Base-by-base conservation (phyloP, 805 yeast species). In the Ogataea nonfermentans region DNA sequence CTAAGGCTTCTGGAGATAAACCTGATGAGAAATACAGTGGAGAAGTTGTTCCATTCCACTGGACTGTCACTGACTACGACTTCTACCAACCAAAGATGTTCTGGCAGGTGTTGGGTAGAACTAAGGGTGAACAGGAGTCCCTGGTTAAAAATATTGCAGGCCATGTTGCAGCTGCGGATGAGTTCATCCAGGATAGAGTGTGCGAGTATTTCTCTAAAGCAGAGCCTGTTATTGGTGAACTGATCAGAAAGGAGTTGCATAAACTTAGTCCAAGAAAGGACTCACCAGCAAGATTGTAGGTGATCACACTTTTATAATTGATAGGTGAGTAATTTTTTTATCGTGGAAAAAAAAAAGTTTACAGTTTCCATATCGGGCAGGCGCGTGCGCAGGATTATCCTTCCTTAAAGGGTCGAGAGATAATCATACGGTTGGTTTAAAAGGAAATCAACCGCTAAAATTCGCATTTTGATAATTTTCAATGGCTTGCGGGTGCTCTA, bases 61-160 rank as follows among this genome's bases (percentile, higher is more conserved):
- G 96, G 96, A 73, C 75, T 41, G 76, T 76, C 40, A 67, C 74
- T 19, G 87, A 77, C 44, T 67, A 68, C 50, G 96, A 90, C 67
- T 90, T 68, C 62, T 74, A 65, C 48, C 96, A 90, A 69, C 84
- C 96, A 35, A 70, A 81, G 46, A 79, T 63, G 24, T 74, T 90
- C 55, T 91, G 88, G 79, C 71, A 83, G 43, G 93, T 86, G 24
- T 73, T 86, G 60, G 84, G 84, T 38, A 81, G 67, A 59, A 78
- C 81, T 56, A 79, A 84, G 11, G 88, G 89, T 53, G 95, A 87
- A 66, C 96, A 88, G 68, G 76, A 73, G 55, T 78, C 87, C 53
- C 72, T 91, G 59, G 85, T 90, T 34, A 86, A 83, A 64, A 91
- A 91, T 63, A 73, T 91, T 48, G 82, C 95, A 14, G 81, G 69